These are phyloP conservation scores for Aphanocladium album DNA, from an alignment of 2,329 filamentous ascomycete genomes.

Conservation along the genomic window DNA sequence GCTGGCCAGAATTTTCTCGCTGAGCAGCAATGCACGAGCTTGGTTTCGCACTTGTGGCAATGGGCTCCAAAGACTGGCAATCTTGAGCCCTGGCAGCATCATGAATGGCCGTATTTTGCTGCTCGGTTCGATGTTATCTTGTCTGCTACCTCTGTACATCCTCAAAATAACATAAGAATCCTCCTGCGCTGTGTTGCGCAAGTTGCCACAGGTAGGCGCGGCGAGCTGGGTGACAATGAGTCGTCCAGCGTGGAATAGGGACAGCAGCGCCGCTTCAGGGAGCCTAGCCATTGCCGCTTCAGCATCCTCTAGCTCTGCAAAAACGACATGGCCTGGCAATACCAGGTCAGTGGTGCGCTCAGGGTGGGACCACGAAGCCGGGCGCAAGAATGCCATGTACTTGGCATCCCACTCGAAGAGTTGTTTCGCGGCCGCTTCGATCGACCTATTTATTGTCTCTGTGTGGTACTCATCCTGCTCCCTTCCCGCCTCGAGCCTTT, in stretches of 20 bases:
- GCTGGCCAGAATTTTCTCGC: neutral
- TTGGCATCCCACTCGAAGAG: neutral
- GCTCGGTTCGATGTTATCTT: neutral
- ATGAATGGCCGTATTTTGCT: conserved; percentile 1
- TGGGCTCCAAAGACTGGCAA: neutral
- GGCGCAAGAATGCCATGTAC: neutral
- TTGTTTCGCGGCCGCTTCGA: neutral
- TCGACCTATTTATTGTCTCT: neutral
- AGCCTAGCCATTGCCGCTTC: neutral
- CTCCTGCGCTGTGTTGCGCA: neutral
- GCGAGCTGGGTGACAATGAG: neutral
- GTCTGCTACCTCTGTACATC: neutral
- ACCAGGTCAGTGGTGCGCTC: neutral
- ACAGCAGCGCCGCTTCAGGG: neutral
- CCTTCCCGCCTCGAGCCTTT: neutral
- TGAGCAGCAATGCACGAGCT: neutral
- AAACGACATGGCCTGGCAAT: too few relatives aligned
- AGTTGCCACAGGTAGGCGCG: neutral
- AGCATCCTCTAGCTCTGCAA: neutral
- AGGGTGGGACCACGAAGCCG: neutral
- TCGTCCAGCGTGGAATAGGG: conserved; percentile 1
- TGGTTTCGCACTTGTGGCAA: neutral
- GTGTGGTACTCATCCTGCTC: neutral
- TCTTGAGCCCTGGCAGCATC: conserved; percentile 8
- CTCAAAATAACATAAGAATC: neutral